Base-by-base conservation (phyloP, 306 rosid genomes). In the Castanea mollissima region DNA sequence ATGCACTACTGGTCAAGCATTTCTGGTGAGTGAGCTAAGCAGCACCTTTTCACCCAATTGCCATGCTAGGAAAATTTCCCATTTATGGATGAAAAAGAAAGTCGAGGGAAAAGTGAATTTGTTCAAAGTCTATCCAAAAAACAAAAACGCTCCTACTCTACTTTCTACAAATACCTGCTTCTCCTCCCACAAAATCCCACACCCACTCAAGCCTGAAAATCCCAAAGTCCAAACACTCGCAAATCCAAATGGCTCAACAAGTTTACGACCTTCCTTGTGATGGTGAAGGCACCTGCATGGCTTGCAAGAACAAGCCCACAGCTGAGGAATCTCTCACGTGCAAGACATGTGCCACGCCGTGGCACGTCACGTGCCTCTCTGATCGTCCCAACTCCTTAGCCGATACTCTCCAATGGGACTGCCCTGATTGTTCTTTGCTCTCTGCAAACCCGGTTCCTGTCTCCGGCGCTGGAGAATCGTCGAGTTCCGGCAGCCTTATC, bases 261-360 rank as follows among this genome's bases (percentile, higher is more conserved):
- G 71, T 31, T 78, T 35, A 29, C 73, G 89, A 75, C 18, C 85
- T 88, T 4, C 94, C 94, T 0, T 86, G 90, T 54, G 89, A 86
- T 70, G 76, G 81, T 14, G 83, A 84, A n/a, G 90, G 89, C n/a
- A 59, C 54, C 20, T 90, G 92, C 74, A 86, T 90, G 94, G 71
- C 68, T 4, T 92, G 97, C 81, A 79, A 83, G 38, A 19, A 18
- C 4, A 88, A 77, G 58, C 92, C 97, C 8, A 7, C 76, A 0
- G 16, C 57, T 0, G 74, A 67, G 3, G 91, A 92, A 55, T 68
- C 70, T 0, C 83, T 90, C 20, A 2, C 64, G 0, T 92, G 94
- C 76, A 64, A 31, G 6, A 88, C 90, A 0, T 92, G 97, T 72
- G 74, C 21, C 41, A 70, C 91, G 0, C 87, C 87, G 0, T 92